A percentile compares a stretch with the other conserved stretches of the same genome.
These are phyloP conservation scores for Neocatenulostroma microsporum DNA, from an alignment of 2,329 filamentous ascomycete species.

Conservation along the genomic window DNA sequence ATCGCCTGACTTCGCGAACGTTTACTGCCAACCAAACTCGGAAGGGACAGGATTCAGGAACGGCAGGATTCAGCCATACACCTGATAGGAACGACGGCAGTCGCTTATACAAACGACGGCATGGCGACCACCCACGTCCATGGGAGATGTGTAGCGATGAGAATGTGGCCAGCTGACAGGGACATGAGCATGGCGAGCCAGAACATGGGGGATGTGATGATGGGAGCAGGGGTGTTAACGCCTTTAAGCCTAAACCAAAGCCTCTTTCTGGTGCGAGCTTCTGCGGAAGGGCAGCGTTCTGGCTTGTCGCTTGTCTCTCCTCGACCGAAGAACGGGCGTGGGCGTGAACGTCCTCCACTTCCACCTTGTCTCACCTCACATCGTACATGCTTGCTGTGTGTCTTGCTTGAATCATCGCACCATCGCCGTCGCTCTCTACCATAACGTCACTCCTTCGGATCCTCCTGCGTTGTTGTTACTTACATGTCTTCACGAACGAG, in stretches of 20 bases:
- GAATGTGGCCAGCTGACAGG: no score
- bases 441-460: not conserved
- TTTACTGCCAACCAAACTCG: no score
- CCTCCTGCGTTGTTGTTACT: no score
- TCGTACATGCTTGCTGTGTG: not conserved
- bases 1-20: no score
- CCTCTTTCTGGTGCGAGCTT: slow-evolving; percentile 1
- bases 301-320: not conserved
- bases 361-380: not conserved
- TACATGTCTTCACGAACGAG: slow-evolving; percentile 2
- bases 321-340: no score
- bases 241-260: slow-evolving; percentile 2
- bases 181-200: no score
- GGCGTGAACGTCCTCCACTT: not conserved
- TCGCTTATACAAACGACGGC: slow-evolving; percentile 1
- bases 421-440: not conserved
- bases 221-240: not conserved
- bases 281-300: not conserved
- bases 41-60: not conserved
- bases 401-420: not conserved
- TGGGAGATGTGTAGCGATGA: no score
- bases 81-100: not conserved
- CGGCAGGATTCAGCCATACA: not conserved
- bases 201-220: not conserved
- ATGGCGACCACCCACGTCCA: no score